Percentiles rank a stretch among this genome's conserved stretches.
phyloP scores from a whole-genome alignment of 805 yeast genomes.

The Kuraishia ogatae region DNA sequence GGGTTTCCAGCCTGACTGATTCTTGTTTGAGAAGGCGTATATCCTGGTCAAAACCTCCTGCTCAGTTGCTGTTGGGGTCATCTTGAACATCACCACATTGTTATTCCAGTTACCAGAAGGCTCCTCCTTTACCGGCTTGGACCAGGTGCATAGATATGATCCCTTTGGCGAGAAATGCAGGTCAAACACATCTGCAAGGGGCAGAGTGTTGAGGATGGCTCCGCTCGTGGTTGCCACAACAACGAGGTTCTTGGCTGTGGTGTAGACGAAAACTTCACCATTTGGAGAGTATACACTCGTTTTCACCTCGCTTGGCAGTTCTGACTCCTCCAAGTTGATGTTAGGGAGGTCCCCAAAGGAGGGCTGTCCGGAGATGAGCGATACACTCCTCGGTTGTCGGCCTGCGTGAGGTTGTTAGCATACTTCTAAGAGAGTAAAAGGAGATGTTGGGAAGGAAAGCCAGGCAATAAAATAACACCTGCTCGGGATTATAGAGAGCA shows the following conservation, averaged over 20 bases:
- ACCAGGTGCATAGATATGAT: constrained; percentile 78
- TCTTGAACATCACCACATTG: constrained; percentile 72
- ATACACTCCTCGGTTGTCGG: constrained; percentile 50
- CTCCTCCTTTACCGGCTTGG: constrained; percentile 69
- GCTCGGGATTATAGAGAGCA: no score
- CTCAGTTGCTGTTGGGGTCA: constrained; percentile 19
- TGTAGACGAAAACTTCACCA: constrained; percentile 63
- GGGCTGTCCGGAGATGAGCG: constrained; percentile 41
- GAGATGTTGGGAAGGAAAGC: background rate
- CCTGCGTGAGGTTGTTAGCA: constrained; percentile 19
- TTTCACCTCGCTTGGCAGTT: constrained; percentile 37
- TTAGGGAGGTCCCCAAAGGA: constrained; percentile 14
- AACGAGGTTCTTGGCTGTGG: constrained; percentile 54
- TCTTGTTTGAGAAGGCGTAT: constrained; percentile 62
- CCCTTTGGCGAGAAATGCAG: constrained; percentile 87
- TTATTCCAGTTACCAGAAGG: constrained; percentile 60
- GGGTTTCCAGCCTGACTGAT: constrained; percentile 89
- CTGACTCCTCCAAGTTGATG: constrained; percentile 15
- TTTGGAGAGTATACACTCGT: constrained; percentile 58
- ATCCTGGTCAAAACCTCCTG: constrained; percentile 23
- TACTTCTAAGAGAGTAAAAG: background rate
- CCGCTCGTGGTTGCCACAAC: constrained; percentile 51
- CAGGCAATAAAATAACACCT: no score
- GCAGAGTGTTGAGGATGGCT: constrained; percentile 35
- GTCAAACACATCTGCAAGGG: constrained; percentile 65